These are phyloP conservation scores for Fragaria iinumae DNA, from an alignment of 306 rosid genomes.

Conservation along the genomic window DNA sequence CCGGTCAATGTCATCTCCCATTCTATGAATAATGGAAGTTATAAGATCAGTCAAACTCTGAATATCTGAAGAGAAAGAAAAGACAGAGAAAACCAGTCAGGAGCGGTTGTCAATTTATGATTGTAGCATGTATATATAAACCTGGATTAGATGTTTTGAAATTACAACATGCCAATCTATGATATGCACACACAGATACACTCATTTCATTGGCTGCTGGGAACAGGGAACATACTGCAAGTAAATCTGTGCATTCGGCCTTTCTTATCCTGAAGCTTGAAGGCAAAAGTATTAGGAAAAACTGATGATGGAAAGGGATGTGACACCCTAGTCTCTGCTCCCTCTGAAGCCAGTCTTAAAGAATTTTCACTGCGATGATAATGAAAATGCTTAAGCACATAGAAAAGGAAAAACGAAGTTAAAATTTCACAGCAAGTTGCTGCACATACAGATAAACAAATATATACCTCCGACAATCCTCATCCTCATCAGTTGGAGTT, in stretches of 20 bases:
- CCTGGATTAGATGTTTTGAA: conserved; percentile 6
- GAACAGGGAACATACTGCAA: conserved; percentile 56
- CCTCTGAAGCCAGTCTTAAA: conserved; percentile 70
- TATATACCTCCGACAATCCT: conserved; percentile 66
- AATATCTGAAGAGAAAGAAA: conserved; percentile 53
- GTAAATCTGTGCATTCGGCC: conserved; percentile 84
- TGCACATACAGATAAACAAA: conserved; percentile 15
- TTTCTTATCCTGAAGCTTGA: conserved; percentile 73
- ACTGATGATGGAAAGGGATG: conserved; percentile 33
- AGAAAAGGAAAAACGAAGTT: conserved; percentile 1
- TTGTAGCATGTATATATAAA: not conserved
- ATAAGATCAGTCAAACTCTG: conserved; percentile 75
- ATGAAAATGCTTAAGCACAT: conserved; percentile 26
- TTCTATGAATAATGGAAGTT: conserved; percentile 74
- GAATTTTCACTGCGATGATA: conserved; percentile 66
- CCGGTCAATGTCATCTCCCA: conserved; percentile 72
- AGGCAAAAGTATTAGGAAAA: conserved; percentile 50
- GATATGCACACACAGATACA: not conserved
- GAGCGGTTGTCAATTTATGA: conserved; percentile 6
- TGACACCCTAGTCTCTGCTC: conserved; percentile 60
- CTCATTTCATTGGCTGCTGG: not conserved
- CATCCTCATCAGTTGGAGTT: conserved; percentile 60
- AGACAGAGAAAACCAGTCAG: conserved; percentile 30
- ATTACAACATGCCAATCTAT: not conserved
- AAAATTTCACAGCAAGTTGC: conserved; percentile 8